These are phyloP conservation scores for Luvunga scandens DNA, from an alignment of 345 rosid species.

Conservation along the genomic window DNA sequence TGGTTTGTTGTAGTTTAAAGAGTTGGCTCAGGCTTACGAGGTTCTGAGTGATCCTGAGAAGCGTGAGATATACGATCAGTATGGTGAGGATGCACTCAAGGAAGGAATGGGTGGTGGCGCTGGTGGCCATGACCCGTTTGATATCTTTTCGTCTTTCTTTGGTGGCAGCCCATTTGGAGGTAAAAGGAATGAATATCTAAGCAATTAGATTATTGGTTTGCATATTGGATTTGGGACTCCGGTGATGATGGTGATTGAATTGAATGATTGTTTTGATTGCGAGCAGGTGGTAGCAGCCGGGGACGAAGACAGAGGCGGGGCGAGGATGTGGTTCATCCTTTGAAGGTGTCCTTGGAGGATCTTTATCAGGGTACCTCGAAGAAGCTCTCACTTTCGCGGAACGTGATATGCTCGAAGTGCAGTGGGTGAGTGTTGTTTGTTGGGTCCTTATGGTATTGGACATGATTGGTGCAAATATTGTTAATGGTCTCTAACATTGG, in stretches of 20 bases:
- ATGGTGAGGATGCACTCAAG: conserved; percentile 93
- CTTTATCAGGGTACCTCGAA: conserved; percentile 69
- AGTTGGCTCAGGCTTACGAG: conserved; percentile 89
- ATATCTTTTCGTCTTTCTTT: conserved; percentile 79
- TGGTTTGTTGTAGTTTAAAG: conserved; percentile 62
- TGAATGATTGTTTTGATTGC: background rate
- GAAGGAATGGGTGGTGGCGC: conserved; percentile 83
- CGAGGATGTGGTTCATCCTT: conserved; percentile 77
- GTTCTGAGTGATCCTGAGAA: conserved; percentile 87
- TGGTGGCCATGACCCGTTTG: conserved; percentile 78
- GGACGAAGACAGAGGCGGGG: conserved; percentile 90
- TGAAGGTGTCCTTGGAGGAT: conserved; percentile 80
- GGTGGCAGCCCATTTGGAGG: conserved; percentile 77
- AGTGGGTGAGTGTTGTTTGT: conserved; percentile 52
- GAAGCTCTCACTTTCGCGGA: conserved; percentile 85
- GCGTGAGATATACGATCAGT: conserved; percentile 82
- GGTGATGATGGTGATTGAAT: background rate
- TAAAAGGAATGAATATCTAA: conserved; percentile 2
- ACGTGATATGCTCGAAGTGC: conserved; percentile 78
- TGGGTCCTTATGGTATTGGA: background rate
- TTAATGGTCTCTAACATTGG: background rate
- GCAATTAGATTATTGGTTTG: background rate
- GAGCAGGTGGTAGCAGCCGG: conserved; percentile 60
- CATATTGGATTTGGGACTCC: background rate
- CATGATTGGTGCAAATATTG: background rate